Conservation (phyloP, 257 asterid genomes). For the Solanum dulcamara region DNA sequence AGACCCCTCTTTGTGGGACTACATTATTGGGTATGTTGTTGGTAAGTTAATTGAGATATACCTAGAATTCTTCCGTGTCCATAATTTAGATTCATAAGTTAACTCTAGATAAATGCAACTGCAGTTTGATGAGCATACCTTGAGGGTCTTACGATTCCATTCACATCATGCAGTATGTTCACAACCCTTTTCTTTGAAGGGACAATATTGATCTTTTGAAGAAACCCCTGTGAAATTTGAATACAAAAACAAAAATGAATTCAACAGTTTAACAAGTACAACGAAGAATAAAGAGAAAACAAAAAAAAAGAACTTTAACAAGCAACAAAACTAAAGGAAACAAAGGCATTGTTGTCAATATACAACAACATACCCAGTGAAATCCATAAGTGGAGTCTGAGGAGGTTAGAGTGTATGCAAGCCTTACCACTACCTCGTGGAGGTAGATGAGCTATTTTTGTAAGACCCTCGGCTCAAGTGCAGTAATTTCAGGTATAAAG, state of each 20-base stretch:
- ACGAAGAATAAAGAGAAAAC: neutral
- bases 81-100: neutral
- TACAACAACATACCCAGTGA: neutral
- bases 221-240: conserved; percentile 34
- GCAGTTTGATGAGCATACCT: conserved; percentile 37
- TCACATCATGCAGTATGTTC: conserved; percentile 63
- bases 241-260: neutral
- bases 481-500: too few species aligned
- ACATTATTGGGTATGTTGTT: neutral
- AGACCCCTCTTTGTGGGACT: neutral
- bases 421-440: too few species aligned
- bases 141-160: conserved; percentile 72
- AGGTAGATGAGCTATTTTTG: too few species aligned
- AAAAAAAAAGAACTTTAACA: neutral
- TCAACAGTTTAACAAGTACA: neutral
- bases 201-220: conserved; percentile 53
- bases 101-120: neutral
- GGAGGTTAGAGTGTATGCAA: too few species aligned
- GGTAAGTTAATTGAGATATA: neutral
- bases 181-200: conserved; percentile 68
- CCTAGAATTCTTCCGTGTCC: neutral
- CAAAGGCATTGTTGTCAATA: neutral
- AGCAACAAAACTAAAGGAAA: neutral
- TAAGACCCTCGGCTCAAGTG: too few species aligned
- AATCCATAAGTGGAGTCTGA: too few species aligned